These are phyloP conservation scores for Fusarium siculi DNA, from an alignment of 2,329 filamentous ascomycete genomes.

Conservation along the genomic window DNA sequence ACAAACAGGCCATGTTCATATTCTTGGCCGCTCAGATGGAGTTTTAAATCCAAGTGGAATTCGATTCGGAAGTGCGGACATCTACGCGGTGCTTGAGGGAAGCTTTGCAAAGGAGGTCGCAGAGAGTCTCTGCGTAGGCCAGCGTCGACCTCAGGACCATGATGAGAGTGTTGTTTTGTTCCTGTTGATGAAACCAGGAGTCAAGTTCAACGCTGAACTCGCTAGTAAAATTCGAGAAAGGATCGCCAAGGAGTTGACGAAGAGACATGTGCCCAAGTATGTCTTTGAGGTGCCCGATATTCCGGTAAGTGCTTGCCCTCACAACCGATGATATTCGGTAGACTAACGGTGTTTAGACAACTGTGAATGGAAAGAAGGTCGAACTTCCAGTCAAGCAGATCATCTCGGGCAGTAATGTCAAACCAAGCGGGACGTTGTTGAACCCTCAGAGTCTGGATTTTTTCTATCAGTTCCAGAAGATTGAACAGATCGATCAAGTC, in stretches of 20 bases:
- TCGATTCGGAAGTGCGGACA: constrained; percentile 82
- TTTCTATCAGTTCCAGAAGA: constrained; percentile 76
- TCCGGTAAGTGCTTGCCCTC: constrained; percentile 65
- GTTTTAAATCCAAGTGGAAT: constrained; percentile 84
- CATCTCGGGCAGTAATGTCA: constrained; percentile 78
- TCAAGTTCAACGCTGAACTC: constrained; percentile 63
- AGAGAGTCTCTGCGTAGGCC: constrained; percentile 84
- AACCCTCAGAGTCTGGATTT: constrained; percentile 81
- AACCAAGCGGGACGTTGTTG: constrained; percentile 78
- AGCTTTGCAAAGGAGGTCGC: constrained; percentile 70
- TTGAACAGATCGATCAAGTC: constrained; percentile 46
- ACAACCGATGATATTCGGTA: neutral
- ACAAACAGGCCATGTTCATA: constrained; percentile 69
- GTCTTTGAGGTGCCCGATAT: constrained; percentile 85
- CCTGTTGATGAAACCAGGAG: constrained; percentile 66
- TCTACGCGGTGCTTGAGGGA: constrained; percentile 78
- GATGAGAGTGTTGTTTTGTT: constrained; percentile 68
- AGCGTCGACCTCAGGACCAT: constrained; percentile 68
- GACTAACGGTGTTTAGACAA: constrained; percentile 64
- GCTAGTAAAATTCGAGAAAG: constrained; percentile 69
- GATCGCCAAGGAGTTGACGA: constrained; percentile 74
- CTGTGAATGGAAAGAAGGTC: constrained; percentile 87
- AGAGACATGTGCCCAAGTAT: constrained; percentile 80
- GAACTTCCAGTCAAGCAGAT: constrained; percentile 88
- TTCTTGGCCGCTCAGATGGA: constrained; percentile 79